Percentiles rank a stretch among this genome's conserved stretches.
These are phyloP conservation scores for Jamesozyma spencerorum DNA, from an alignment of 805 yeast species.

Conservation along the genomic window DNA sequence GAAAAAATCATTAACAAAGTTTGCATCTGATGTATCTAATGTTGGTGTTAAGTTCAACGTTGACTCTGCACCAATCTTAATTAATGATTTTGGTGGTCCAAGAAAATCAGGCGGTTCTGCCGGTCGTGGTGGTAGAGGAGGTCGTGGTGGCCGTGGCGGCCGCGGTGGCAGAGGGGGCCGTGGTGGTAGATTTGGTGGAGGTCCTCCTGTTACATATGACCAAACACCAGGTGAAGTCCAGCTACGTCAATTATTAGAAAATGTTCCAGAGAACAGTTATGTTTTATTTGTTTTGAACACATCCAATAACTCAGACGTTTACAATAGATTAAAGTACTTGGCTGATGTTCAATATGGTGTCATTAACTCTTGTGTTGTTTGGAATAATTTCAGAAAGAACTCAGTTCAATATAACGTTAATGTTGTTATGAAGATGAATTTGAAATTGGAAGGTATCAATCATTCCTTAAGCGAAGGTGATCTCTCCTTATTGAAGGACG, in stretches of 20 bases:
- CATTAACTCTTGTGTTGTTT: constrained; percentile 15
- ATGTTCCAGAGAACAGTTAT: constrained; percentile 13
- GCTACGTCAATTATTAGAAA: constrained; percentile 8
- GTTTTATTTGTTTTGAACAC: constrained; percentile 11
- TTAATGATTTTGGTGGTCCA: constrained; percentile 14
- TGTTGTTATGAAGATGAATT: constrained; percentile 19
- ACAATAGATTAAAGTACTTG: constrained; percentile 16
- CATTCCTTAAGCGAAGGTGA: constrained; percentile 11
- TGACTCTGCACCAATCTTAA: constrained; percentile 10
- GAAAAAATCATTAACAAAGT: constrained; percentile 5
- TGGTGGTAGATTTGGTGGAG: constrained; percentile 10
- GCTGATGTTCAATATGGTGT: constrained; percentile 17
- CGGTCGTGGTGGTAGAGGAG: constrained; percentile 8
- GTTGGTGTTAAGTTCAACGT: constrained; percentile 15
- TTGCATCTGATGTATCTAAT: constrained; percentile 10
- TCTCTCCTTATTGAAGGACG: constrained; percentile 10
- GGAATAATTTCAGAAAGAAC: constrained; percentile 16
- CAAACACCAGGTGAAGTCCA: constrained; percentile 13
- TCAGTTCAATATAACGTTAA: constrained; percentile 15
- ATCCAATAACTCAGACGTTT: constrained; percentile 9
- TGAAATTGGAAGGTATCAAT: constrained; percentile 16
- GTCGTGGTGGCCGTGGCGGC: constrained; percentile 10
- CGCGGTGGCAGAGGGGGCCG: constrained; percentile 9
- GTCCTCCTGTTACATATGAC: constrained; percentile 6
- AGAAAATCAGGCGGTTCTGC: constrained; percentile 5